Conservation (phyloP, 1,139 yeast genomes). For the Maudiozyma humilis region DNA sequence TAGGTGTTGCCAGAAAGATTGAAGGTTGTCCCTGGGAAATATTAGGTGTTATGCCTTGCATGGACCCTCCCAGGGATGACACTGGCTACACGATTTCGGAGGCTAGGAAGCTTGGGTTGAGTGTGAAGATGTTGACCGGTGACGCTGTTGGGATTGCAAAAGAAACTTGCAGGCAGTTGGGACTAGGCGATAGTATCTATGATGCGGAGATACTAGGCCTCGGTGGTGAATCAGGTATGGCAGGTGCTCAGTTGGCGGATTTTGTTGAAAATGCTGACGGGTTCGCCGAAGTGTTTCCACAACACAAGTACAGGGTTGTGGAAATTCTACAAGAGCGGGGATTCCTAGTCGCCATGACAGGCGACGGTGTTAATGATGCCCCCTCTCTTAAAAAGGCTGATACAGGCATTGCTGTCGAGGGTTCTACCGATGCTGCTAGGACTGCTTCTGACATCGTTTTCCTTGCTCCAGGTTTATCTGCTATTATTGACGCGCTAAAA, state of each 20-base stretch:
- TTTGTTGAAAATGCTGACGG: conserved; percentile 95
- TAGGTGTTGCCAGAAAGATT: conserved; percentile 98
- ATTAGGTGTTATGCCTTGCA: conserved; percentile 95
- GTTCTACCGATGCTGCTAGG: conserved; percentile 94
- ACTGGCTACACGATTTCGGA: conserved; percentile 92
- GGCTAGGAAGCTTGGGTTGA: conserved; percentile 87
- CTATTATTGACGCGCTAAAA: conserved; percentile 87
- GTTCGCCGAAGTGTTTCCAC: conserved; percentile 96
- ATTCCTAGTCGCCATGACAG: conserved; percentile 95
- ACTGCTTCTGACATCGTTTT: conserved; percentile 95
- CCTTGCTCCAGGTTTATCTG: conserved; percentile 94
- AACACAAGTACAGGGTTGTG: conserved; percentile 78
- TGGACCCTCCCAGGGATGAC: conserved; percentile 98
- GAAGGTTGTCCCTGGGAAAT: conserved; percentile 99
- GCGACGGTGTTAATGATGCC: conserved; percentile 97
- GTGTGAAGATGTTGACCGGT: conserved; percentile 97
- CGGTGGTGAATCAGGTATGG: conserved; percentile 93
- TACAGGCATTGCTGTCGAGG: conserved; percentile 95
- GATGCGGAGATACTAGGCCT: conserved; percentile 95
- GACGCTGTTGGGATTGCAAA: conserved; percentile 98
- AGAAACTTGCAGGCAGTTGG: conserved; percentile 96
- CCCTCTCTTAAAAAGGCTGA: conserved; percentile 94
- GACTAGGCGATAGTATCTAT: conserved; percentile 93
- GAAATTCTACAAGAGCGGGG: conserved; percentile 52
- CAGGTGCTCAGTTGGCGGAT: conserved; percentile 93